These are phyloP conservation scores for Fraxinus nigra DNA, from an alignment of 305 asterid genomes.

Conservation along the genomic window DNA sequence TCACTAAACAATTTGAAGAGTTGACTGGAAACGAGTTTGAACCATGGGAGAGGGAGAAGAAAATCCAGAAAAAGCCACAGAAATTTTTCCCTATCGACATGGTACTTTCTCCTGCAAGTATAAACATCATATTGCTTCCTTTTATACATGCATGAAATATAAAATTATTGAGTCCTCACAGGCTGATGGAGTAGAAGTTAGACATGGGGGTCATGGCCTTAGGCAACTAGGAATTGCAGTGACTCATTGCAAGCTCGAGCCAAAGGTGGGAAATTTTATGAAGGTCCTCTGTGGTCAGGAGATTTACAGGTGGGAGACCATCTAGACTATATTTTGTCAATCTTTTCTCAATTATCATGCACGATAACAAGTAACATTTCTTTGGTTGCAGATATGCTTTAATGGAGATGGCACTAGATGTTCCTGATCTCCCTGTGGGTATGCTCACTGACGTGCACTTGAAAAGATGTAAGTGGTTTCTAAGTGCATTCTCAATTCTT, in stretches of 20 bases:
- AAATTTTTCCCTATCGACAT: constrained; percentile 70
- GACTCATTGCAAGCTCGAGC: constrained; percentile 72
- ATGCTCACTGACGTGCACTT: constrained; percentile 66
- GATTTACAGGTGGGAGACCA: constrained; percentile 55
- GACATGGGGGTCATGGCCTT: constrained; percentile 74
- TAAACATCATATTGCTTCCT: neutral
- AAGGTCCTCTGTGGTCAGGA: constrained; percentile 76
- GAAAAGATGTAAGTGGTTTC: constrained; percentile 47
- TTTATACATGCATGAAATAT: neutral
- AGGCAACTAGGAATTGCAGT: constrained; percentile 76
- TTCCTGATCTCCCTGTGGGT: constrained; percentile 72
- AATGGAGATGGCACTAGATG: constrained; percentile 84
- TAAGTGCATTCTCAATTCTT: neutral
- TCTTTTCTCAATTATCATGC: neutral
- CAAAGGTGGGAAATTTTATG: constrained; percentile 71
- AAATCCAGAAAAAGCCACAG: constrained; percentile 44
- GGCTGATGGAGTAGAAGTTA: constrained; percentile 88
- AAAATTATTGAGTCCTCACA: constrained; percentile 12
- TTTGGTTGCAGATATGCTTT: constrained; percentile 59
- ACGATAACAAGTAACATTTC: neutral
- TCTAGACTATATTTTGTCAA: neutral
- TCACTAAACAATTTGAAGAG: constrained; percentile 48
- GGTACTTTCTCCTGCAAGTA: constrained; percentile 26
- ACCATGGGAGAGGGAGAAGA: constrained; percentile 74
- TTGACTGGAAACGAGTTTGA: constrained; percentile 61